These are phyloP conservation scores for Climacium dendroides DNA, from an alignment of 225 moss, liverwort and hornwort species.

Conservation along the genomic window DNA sequence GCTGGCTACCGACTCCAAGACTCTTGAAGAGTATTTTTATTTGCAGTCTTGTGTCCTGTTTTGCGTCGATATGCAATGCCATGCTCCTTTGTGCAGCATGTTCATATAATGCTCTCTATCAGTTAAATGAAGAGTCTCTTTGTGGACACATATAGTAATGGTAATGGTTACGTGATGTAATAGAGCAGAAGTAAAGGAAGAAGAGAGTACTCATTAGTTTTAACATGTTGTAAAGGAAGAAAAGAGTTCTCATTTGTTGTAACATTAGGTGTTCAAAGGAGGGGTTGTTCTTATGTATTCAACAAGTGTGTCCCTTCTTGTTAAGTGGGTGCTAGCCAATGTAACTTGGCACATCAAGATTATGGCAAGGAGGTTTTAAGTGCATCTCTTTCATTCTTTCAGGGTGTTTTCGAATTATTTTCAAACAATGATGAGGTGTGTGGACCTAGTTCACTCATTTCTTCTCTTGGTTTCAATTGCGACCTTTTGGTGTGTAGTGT, in stretches of 20 bases:
- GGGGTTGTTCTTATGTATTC: background rate
- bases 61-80: background rate
- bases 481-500: accelerated
- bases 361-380: background rate
- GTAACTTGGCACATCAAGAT: background rate
- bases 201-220: background rate
- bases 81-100: background rate
- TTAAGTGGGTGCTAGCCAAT: accelerated
- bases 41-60: background rate
- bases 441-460: background rate
- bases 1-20: background rate
- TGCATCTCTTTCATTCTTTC: background rate
- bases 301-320: background rate
- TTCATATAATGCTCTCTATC: background rate
- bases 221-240: no score
- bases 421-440: background rate
- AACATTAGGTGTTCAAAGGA: no score
- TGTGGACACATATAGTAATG: background rate
- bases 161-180: no score
- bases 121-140: background rate
- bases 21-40: background rate
- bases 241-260: background rate
- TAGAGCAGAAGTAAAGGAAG: no score
- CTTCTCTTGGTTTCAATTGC: background rate
- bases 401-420: background rate